Evolutionary conservation across 441 rosid species (phyloP), one percentile per base, ranked within the genome.

Genomic region (Erodium moschatum): DNA sequence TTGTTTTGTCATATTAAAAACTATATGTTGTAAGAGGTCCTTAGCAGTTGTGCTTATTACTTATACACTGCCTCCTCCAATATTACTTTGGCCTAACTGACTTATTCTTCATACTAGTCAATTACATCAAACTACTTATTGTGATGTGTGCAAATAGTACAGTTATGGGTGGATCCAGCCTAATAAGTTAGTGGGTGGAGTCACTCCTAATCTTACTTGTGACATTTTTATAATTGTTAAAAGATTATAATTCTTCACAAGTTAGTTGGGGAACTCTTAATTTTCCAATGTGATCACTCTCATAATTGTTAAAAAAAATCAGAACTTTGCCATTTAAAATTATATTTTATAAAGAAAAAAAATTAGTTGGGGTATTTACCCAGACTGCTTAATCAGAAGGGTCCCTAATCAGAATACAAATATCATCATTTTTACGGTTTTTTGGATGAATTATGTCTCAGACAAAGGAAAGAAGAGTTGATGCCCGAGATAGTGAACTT

Each of bases 361-460:
- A 48, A 13, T 48, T 44, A n/a, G 56, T 48, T 48, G 6, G 18
- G 56, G 18, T 48, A 48, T 15, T n/a, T 48, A 4, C 18, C 19
- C 56, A 4, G 6, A n/a, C 56, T 48, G 56, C 56, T 48, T 16
- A 46, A 48, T 48, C 18, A n/a, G 18, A 48, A 48, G n/a, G n/a
- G n/a, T n/a, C n/a, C n/a, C n/a, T n/a, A n/a, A n/a, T n/a, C 18
- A n/a, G 18, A 48, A 48, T 48, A 48, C 5, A 60, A 60, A 9
- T 16, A 21, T 20, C 64, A 8, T 19, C 20, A 29, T 19, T 20
- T 58, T 60, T 9, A 20, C 16, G 6, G 63, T 7, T 18, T 18
- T 56, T 56, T 56, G 21, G 63, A 20, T 18, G 64, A 60, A 60
- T 19, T 60, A 60, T 60, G 5, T 60, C 64, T 13, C 20, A 21